Evolutionary conservation across 441 rosid species (phyloP).

Genomic region (Gossypium schwendimanii): DNA sequence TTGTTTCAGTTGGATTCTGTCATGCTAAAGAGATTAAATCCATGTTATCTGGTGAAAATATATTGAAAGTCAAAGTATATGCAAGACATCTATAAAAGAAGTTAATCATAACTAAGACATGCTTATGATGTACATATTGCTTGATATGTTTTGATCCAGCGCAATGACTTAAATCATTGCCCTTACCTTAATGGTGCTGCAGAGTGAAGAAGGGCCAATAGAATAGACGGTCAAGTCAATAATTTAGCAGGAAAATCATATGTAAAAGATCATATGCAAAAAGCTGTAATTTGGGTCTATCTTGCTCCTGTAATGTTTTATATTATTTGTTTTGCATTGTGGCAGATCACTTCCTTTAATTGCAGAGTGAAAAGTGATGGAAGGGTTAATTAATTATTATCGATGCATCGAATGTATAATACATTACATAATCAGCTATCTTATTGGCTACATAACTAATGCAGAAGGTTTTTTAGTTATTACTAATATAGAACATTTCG

Average conservation of each 20-base stretch:
- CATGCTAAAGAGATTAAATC: neutral
- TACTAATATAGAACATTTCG: neutral
- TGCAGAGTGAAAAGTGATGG: neutral
- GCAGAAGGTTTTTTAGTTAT: neutral
- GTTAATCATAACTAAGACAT: conserved; percentile 1
- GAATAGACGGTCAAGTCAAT: neutral
- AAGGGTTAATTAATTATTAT: neutral
- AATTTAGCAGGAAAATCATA: neutral
- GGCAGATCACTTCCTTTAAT: neutral
- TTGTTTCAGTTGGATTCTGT: conserved; percentile 2
- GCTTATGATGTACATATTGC: conserved; percentile 1
- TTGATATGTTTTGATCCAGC: neutral
- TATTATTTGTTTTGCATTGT: neutral
- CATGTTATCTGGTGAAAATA: neutral
- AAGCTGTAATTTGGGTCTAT: neutral
- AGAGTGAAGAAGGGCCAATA: neutral
- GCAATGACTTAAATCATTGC: neutral
- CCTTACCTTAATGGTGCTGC: neutral
- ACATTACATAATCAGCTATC: neutral
- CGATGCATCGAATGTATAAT: neutral
- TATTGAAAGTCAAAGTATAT: neutral
- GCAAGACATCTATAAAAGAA: neutral
- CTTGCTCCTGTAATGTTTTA: neutral
- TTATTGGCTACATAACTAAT: neutral
- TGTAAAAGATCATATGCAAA: neutral